Evolutionary conservation across 495 filamentous ascomycete genomes (phyloP), one percentile per base, ranked within the genome.

Genomic region (Penicillium roqueforti): DNA sequence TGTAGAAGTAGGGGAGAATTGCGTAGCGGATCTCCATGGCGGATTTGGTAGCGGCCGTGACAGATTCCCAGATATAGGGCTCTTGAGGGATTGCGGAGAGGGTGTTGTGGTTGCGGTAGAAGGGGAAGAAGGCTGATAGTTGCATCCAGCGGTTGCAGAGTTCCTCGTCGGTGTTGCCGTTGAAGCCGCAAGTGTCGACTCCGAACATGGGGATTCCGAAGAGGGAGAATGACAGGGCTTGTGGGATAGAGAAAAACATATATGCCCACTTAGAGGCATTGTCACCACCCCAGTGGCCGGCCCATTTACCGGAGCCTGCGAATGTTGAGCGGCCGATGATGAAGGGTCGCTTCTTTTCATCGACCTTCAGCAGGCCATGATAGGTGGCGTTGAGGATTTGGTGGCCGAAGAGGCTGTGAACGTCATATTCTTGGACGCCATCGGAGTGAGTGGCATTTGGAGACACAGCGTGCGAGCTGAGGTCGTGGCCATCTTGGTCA

Each of bases 191-290:
- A 8, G 87, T 87, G 55, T 91, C 88, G 6, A 84, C 81, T 11
- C 90, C 90, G 54, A 93, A 92, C 88, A 95, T 92, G 6, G 90
- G 90, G 14, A 95, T 85, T 42, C 88, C 89, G 55, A 91, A 92
- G 6, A 95, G 78, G 5, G 82, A 84, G 73, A 91, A 92, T 3
- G 83, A 85, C 0, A 95, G 70, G 0, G 87, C 89, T 66, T 95
- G 90, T 0, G 88, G 80, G 62, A 95, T 95, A 25, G 84, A 84
- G 66, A 89, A 87, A 70, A 73, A 86, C 83, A 92, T 84, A 53
- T 78, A 83, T 3, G 74, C 71, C 81, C 84, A 93, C 13, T 77
- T 72, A 4, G 83, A 84, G 36, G 72, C 71, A 62, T 95, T 95
- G 64, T 95, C 90, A 9, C 90, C 89, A 13, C 89, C 89, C 90